These are phyloP conservation scores for Aspergillus pseudoviridinutans DNA, from an alignment of 2,329 filamentous ascomycete genomes.

Conservation along the genomic window DNA sequence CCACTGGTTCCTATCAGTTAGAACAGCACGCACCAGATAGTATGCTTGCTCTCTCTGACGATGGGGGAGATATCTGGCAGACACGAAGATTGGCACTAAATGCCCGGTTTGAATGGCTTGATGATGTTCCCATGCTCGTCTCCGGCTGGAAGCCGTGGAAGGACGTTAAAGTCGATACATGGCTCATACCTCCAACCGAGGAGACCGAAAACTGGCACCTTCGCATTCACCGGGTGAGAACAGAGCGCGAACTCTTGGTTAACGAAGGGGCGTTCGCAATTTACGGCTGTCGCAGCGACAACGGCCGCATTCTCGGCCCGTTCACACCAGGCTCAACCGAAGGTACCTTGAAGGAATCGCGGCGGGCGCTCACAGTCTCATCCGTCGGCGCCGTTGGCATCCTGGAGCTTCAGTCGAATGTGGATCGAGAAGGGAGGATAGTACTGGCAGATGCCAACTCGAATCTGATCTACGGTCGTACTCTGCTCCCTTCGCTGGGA, in stretches of 20 bases:
- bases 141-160: conserved; percentile 68
- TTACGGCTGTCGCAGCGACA: conserved; percentile 54
- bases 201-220: conserved; percentile 39
- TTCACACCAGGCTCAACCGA: conserved; percentile 40
- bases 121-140: conserved; percentile 57
- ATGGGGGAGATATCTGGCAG: conserved; percentile 76
- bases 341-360: conserved; percentile 35
- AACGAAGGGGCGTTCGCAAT: conserved; percentile 75
- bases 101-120: conserved; percentile 57
- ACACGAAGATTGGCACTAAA: conserved; percentile 65
- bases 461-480: conserved; percentile 69
- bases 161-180: conserved; percentile 46
- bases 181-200: conserved; percentile 31
- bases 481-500: conserved; percentile 66
- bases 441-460: conserved; percentile 76
- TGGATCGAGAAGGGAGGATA: conserved; percentile 55
- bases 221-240: conserved; percentile 31
- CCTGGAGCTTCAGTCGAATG: conserved; percentile 38
- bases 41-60: conserved; percentile 71
- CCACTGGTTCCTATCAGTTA: conserved; percentile 69
- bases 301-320: conserved; percentile 53
- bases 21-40: conserved; percentile 74
- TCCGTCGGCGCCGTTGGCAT: conserved; percentile 51
- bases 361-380: conserved; percentile 43
- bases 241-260: conserved; percentile 59